Conservation (phyloP, 2,329 filamentous ascomycete species). For the Ascochyta lentis region DNA sequence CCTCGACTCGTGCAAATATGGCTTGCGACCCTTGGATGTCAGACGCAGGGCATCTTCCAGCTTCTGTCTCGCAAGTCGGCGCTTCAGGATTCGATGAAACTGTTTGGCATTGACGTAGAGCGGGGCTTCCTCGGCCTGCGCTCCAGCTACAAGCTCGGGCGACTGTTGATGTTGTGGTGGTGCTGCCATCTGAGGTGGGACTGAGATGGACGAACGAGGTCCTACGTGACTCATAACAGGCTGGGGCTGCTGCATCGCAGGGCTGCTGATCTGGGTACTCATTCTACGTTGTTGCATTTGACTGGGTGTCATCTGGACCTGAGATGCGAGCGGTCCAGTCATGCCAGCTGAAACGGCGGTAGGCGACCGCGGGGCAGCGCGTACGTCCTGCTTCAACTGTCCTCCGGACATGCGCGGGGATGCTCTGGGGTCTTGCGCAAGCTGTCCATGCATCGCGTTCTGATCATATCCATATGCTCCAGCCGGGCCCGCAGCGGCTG, state of each 20-base stretch:
- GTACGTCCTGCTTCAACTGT: conserved; percentile 71
- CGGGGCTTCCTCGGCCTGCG: conserved; percentile 82
- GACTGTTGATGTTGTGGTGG: conserved; percentile 75
- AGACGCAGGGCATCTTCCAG: conserved; percentile 90
- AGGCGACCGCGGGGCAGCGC: conserved; percentile 77
- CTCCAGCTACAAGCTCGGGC: conserved; percentile 75
- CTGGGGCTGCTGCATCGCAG: conserved; percentile 70
- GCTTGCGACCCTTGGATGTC: conserved; percentile 94
- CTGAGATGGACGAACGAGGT: conserved; percentile 58
- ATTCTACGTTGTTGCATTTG: conserved; percentile 49
- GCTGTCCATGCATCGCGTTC: conserved; percentile 66
- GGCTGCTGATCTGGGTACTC: conserved; percentile 52
- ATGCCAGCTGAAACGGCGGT: conserved; percentile 70
- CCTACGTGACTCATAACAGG: conserved; percentile 76
- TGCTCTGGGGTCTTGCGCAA: conserved; percentile 61
- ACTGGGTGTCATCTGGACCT: conserved; percentile 48
- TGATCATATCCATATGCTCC: conserved; percentile 68
- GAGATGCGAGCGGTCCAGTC: conserved; percentile 48
- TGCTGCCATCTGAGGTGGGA: conserved; percentile 59
- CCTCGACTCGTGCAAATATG: conserved; percentile 94
- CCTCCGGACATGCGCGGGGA: conserved; percentile 78
- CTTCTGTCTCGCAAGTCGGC: conserved; percentile 89
- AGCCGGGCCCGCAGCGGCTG: conserved; percentile 83
- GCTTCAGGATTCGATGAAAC: conserved; percentile 95
- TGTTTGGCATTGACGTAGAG: conserved; percentile 99